Percentiles rank a stretch among this genome's conserved stretches.
Conservation (phyloP, 805 yeast species). For the Saccharomyces kudriavzevii region DNA sequence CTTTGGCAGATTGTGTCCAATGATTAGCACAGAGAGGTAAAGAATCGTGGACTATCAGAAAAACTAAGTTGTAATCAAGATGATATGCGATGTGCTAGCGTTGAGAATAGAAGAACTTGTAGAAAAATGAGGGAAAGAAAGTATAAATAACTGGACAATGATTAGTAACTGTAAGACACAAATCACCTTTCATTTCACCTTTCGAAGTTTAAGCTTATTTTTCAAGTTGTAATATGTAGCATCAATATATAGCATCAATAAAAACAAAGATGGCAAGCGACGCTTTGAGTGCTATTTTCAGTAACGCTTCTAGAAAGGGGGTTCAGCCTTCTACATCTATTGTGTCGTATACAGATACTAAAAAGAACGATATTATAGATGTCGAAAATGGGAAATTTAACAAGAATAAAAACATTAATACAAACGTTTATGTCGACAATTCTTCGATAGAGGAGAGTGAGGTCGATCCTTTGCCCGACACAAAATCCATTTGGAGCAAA, state of each 20-base stretch:
- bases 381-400: background rate
- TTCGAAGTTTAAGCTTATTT: background rate
- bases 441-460: constrained; percentile 3
- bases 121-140: background rate
- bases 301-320: constrained; percentile 4
- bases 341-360: background rate
- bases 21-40: background rate
- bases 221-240: background rate
- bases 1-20: background rate
- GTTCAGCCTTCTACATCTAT: background rate
- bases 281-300: constrained; percentile 12
- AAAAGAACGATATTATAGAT: constrained; percentile 1
- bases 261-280: background rate
- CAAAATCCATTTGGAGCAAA: constrained; percentile 14
- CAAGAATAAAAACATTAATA: constrained; percentile 1
- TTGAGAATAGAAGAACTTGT: background rate
- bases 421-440: constrained; percentile 3
- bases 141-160: background rate
- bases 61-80: background rate
- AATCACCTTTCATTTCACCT: background rate
- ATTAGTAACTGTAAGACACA: background rate
- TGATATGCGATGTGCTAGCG: background rate
- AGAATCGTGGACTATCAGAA: background rate
- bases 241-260: background rate
- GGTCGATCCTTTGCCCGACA: constrained; percentile 4